These are phyloP conservation scores for Mimosa pudica DNA, from an alignment of 306 rosid genomes.

Conservation along the genomic window DNA sequence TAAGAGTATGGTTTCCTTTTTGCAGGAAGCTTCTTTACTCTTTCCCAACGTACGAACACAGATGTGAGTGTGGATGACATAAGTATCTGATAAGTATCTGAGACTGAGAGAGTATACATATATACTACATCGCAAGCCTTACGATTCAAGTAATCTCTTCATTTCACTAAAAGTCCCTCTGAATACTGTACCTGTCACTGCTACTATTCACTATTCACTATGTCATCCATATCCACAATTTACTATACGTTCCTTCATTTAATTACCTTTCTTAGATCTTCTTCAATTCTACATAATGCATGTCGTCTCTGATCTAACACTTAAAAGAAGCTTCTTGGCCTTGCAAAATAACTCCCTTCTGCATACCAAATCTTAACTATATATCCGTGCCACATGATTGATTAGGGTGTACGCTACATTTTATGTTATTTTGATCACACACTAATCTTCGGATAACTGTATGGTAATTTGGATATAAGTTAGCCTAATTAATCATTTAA, in stretches of 20 bases:
- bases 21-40: conserved; percentile 89
- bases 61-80: neutral
- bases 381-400: neutral
- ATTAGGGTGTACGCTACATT: neutral
- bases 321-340: neutral
- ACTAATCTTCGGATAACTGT: neutral
- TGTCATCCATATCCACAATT: neutral
- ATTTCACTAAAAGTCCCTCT: neutral
- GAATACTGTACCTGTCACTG: neutral
- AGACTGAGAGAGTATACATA: neutral
- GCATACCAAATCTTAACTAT: neutral
- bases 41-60: conserved; percentile 59
- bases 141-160: neutral
- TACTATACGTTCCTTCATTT: neutral
- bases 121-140: neutral
- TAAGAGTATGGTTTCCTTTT: conserved; percentile 40
- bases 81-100: neutral
- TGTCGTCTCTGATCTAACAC: neutral
- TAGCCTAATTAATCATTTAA: neutral
- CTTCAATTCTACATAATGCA: neutral
- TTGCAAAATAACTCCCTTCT: neutral
- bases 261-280: neutral
- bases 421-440: neutral
- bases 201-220: neutral
- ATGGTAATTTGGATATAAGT: neutral